Base-by-base conservation (phyloP, 169 alveolate species). In the Haemoproteus tartakovskyi region DNA sequence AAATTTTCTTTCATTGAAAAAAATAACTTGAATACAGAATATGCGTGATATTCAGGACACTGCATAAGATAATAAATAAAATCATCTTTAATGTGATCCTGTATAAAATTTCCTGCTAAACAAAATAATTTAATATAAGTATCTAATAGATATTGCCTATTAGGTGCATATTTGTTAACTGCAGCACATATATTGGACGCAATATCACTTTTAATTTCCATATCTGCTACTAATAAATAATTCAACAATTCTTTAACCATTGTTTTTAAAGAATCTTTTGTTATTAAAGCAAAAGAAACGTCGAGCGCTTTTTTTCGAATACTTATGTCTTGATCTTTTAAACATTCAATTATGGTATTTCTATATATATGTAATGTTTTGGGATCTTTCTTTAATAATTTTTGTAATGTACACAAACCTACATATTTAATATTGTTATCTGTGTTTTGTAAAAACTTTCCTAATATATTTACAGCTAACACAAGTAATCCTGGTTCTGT, bases 301-400 rank as follows among this genome's bases (percentile, higher is more conserved):
- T 98, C 99, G 21, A 98, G 87, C 11, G 99, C 99, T 43, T 97
- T 91, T 83, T 95, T 91, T 78, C 97, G 93, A 38, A 98, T 95
- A 6, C 98, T 94, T 29, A 94, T 85, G 90, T 98, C 99, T 45
- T 95, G 95, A 70, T 98, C 99, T 79, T 95, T 93, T 37, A 96
- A 78, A 54, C 97, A 95, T 79, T 82, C 92, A 45, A 89, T 91
- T 18, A 88, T 79, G 27, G 84, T 81, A 64, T 64, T 79, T 89
- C 90, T 83, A 79, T 86, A 63, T 24, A 43, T 62, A 54, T 86
- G 90, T 29, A 86, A 89, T 5, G 86, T 79, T 59, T 62, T 81
- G 48, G 92, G 88, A 64, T 96, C 98, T 50, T 92, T 92, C 60
- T 91, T 93, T 19, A 94, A 94, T 26, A 96, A 94, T 64, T 94